A percentile compares a stretch with the other conserved stretches of the same genome.
phyloP scores from a whole-genome alignment of 106 monocot species.

The Platanthera zijinensis region DNA sequence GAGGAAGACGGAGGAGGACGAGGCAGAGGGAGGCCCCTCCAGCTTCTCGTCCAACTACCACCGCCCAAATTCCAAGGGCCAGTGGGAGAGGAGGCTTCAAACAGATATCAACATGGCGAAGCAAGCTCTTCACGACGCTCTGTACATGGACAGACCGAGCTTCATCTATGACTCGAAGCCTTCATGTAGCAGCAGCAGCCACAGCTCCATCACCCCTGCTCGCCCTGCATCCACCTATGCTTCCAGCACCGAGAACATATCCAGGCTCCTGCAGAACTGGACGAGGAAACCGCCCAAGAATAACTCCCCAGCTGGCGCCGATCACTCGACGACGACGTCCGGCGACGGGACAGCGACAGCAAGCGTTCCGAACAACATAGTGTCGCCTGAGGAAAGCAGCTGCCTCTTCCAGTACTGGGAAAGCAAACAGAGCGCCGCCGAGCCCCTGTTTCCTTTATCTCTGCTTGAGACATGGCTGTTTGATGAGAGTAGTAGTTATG shows the following conservation, averaged over 20 bases:
- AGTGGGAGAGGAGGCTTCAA: constrained; percentile 21
- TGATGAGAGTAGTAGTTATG: constrained; percentile 9
- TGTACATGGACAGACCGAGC: background rate
- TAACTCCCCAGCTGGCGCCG: background rate
- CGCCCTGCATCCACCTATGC: background rate
- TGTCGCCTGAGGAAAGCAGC: constrained; percentile 4
- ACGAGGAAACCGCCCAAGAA: background rate
- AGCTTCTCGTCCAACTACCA: background rate
- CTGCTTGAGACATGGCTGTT: constrained; percentile 20
- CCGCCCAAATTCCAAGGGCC: constrained; percentile 11
- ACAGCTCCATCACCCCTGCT: background rate
- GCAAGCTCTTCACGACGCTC: constrained; percentile 12
- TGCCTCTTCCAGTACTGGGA: background rate
- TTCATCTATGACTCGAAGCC: background rate
- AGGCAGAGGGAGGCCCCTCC: background rate
- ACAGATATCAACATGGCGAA: constrained; percentile 19
- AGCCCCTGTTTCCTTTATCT: constrained; percentile 2
- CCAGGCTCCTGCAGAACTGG: constrained; percentile 8
- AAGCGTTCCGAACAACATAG: background rate
- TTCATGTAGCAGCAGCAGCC: background rate
- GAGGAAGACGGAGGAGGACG: background rate
- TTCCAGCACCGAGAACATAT: constrained; percentile 12
- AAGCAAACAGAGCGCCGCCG: constrained; percentile 4
- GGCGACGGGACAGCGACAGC: background rate
- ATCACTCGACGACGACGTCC: background rate